A percentile compares a stretch with the other conserved stretches of the same genome.
These are phyloP conservation scores for Mycogone perniciosa DNA, from an alignment of 2,329 filamentous ascomycete genomes.

Conservation along the genomic window DNA sequence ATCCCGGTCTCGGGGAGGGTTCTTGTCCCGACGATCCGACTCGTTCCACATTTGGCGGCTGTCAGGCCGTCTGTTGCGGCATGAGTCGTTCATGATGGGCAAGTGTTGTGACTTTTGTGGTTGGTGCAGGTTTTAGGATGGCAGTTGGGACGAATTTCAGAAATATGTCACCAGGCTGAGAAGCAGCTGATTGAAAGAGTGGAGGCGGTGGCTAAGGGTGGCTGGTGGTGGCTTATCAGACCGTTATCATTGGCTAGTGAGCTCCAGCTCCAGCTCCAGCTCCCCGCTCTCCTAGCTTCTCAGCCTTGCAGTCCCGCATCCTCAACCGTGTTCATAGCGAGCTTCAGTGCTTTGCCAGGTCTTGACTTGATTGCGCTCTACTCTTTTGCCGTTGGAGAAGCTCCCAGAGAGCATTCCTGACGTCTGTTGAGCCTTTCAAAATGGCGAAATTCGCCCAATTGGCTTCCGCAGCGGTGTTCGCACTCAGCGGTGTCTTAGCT, in stretches of 20 bases:
- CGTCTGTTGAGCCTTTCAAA: conserved; percentile 5
- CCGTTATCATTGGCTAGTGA: conserved; percentile 1
- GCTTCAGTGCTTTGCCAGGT: neutral
- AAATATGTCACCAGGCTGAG: conserved; percentile 7
- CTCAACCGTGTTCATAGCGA: conserved; percentile 9
- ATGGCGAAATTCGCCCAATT: conserved; percentile 30
- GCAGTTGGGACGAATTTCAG: neutral
- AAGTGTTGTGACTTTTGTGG: neutral
- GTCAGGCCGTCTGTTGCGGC: conserved; percentile 36
- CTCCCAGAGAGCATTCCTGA: neutral
- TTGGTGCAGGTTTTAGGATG: neutral
- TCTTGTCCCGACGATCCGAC: conserved; percentile 34
- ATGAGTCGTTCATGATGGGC: conserved; percentile 28
- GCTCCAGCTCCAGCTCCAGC: neutral
- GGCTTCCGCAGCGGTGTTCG: conserved; percentile 25
- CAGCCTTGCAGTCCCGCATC: conserved; percentile 11
- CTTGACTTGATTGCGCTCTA: neutral
- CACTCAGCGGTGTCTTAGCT: conserved; percentile 21
- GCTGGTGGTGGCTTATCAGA: conserved; percentile 1
- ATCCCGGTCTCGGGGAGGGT: conserved; percentile 20
- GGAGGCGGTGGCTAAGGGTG: conserved; percentile 6
- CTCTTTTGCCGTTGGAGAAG: neutral
- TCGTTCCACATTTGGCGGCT: conserved; percentile 58
- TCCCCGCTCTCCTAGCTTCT: neutral
- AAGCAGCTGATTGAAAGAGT: neutral